Evolutionary conservation across 208 protist species (phyloP).

Genomic region (Leishmania tropica): DNA sequence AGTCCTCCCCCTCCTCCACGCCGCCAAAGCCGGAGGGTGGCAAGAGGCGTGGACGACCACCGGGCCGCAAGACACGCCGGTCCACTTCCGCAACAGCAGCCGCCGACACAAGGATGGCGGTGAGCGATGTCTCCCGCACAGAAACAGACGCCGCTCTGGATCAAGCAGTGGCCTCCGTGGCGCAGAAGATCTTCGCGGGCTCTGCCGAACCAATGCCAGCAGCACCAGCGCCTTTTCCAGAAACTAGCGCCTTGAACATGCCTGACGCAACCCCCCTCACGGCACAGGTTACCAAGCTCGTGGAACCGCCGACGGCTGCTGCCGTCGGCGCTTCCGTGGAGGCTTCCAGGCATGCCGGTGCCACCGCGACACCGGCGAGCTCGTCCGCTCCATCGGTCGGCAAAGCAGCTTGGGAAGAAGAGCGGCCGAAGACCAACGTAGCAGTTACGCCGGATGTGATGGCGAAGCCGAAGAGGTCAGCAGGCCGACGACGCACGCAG

Average conservation of each 20-base stretch:
- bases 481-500: neutral
- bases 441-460: neutral
- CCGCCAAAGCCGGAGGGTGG: neutral
- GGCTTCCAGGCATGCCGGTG: neutral
- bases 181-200: slow-evolving; percentile 16
- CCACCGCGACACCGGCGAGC: neutral
- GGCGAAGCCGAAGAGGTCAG: neutral
- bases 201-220: slow-evolving; percentile 12
- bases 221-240: neutral
- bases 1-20: slow-evolving; percentile 12
- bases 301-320: slow-evolving; percentile 3
- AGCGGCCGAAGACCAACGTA: neutral
- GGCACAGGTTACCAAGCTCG: slow-evolving; percentile 1
- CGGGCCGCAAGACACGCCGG: slow-evolving; percentile 16
- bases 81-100: neutral
- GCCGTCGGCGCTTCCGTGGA: neutral
- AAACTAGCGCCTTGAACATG: neutral
- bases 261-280: neutral
- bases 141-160: neutral
- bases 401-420: neutral
- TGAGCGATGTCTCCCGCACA: neutral
- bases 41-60: slow-evolving; percentile 25
- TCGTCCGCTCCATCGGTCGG: neutral
- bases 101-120: neutral
- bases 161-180: slow-evolving; percentile 6